Evolutionary conservation across 164 flowering plant genomes (phyloP).

Genomic region (Taxillus chinensis): DNA sequence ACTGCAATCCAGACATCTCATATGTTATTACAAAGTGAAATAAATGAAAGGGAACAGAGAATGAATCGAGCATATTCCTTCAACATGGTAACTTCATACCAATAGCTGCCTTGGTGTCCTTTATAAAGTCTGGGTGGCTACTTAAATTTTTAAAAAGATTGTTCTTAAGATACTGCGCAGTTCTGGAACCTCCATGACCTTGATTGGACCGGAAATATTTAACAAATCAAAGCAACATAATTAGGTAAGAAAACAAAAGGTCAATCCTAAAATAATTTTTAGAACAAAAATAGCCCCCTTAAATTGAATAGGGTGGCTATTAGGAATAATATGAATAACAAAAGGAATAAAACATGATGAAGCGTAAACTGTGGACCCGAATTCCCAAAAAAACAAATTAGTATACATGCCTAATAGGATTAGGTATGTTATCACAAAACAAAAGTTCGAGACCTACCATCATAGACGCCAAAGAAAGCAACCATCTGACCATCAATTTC

Average conservation of each 20-base stretch:
- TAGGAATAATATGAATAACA: background rate
- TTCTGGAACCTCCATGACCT: constrained; percentile 83
- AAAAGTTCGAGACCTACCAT: constrained; percentile 36
- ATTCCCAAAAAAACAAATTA: background rate
- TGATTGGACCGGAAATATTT: constrained; percentile 7
- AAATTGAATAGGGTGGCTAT: too few species aligned
- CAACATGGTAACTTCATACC: constrained; percentile 32
- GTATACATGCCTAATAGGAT: too few species aligned
- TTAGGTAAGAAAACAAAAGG: background rate
- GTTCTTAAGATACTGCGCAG: constrained; percentile 70
- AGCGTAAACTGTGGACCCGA: background rate
- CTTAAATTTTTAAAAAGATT: constrained; percentile 68
- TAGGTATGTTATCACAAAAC: background rate
- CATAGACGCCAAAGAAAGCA: constrained; percentile 77
- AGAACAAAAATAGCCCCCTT: too few species aligned
- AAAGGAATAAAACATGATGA: background rate
- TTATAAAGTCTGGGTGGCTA: constrained; percentile 57
- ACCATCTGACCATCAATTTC: constrained; percentile 79
- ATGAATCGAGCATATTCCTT: background rate
- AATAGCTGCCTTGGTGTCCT: constrained; percentile 64
- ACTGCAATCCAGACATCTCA: constrained; percentile 28
- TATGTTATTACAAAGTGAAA: background rate
- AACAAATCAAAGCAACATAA: constrained; percentile 1
- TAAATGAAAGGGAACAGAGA: background rate
- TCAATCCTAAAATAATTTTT: too few species aligned